Conservation (phyloP, 2,329 filamentous ascomycete genomes). For the Aschersonia sp. region DNA sequence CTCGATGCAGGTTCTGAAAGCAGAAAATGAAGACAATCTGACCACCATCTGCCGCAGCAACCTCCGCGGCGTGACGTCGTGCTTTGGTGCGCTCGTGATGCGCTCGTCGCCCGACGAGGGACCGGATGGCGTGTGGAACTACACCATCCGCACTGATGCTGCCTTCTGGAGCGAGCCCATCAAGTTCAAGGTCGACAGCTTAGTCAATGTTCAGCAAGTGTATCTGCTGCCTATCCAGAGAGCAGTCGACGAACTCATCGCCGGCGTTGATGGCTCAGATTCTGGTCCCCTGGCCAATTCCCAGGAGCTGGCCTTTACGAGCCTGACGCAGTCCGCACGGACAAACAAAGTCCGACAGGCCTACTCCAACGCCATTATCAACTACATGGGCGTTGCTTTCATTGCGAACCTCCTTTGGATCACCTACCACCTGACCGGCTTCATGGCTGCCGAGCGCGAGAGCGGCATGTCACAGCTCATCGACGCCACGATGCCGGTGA, state of each 20-base stretch:
- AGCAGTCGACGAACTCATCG: constrained; percentile 63
- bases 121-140: constrained; percentile 59
- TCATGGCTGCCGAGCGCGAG: constrained; percentile 76
- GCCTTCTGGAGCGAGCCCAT: constrained; percentile 40
- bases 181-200: constrained; percentile 48
- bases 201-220: constrained; percentile 60
- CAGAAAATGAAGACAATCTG: constrained; percentile 43
- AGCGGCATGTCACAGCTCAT: constrained; percentile 76
- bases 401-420: constrained; percentile 69
- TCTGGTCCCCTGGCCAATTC: constrained; percentile 20
- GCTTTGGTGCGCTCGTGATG: constrained; percentile 64
- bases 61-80: constrained; percentile 52
- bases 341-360: constrained; percentile 47
- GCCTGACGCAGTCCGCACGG: constrained; percentile 51
- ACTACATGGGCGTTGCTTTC: constrained; percentile 65
- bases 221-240: constrained; percentile 70
- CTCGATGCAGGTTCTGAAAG: constrained; percentile 37
- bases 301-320: constrained; percentile 65
- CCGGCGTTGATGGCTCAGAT: constrained; percentile 29
- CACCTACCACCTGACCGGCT: constrained; percentile 74
- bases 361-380: constrained; percentile 60
- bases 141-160: constrained; percentile 66
- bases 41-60: constrained; percentile 47
- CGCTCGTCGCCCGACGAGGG: constrained; percentile 62
- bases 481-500: constrained; percentile 80